Conservation (phyloP, 495 filamentous ascomycete species). For the Filosporella fistucella region DNA sequence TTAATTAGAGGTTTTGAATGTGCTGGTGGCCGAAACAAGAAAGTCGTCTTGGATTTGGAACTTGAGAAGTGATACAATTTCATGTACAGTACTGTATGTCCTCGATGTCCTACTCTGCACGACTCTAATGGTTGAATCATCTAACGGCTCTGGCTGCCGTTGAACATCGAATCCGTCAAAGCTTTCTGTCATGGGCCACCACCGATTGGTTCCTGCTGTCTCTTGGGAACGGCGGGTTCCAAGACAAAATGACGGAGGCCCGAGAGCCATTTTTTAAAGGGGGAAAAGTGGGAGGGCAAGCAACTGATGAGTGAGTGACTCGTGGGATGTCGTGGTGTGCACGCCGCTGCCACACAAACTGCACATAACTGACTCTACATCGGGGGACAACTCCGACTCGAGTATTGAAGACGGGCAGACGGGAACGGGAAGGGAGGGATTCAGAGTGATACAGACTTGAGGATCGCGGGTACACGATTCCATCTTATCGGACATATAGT, state of each 20-base stretch:
- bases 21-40: too few species aligned
- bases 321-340: neutral
- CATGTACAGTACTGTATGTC: too few species aligned
- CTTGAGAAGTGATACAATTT: too few species aligned
- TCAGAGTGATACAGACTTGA: neutral
- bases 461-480: neutral
- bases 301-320: neutral
- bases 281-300: neutral
- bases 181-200: neutral
- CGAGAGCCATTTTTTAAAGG: neutral
- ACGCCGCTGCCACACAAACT: too few species aligned
- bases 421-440: neutral
- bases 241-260: conserved; percentile 6
- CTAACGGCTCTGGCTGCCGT: conserved; percentile 9
- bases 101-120: too few species aligned
- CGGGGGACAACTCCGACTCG: neutral
- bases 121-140: too few species aligned
- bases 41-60: too few species aligned
- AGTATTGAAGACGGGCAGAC: neutral
- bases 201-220: neutral
- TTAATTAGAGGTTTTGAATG: too few species aligned
- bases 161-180: neutral
- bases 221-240: neutral
- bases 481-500: too few species aligned
- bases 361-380: neutral